These are phyloP conservation scores for Citrus sinensis DNA, from an alignment of 345 rosid species.

Conservation along the genomic window DVS_A1.0 CM039161.1:19094001-19094500, in stretches of 20 bases:
- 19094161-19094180: constrained; percentile 85
- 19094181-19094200: constrained; percentile 80
- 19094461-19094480: constrained; percentile 93
- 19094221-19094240: constrained; percentile 92
- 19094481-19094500: constrained; percentile 98
- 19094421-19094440: constrained; percentile 96
- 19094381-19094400: constrained; percentile 96
- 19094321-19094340: constrained; percentile 98
- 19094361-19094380: constrained; percentile 92
- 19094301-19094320: constrained; percentile 96
- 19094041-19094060: not conserved
- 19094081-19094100: constrained; percentile 80
- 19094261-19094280: constrained; percentile 85
- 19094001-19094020: not conserved
- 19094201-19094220: constrained; percentile 92
- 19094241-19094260: constrained; percentile 99
- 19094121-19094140: constrained; percentile 87
- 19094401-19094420: constrained; percentile 99
- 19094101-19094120: constrained; percentile 93
- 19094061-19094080: constrained; percentile 46
- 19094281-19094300: constrained; percentile 90
- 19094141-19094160: constrained; percentile 83
- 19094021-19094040: not conserved
- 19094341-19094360: constrained; percentile 99
- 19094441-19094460: constrained; percentile 99